Percentiles rank a stretch among this genome's conserved stretches.
phyloP scores from a whole-genome alignment of 768 basidiomycete species.

The Psilocybe azurescens region DNA sequence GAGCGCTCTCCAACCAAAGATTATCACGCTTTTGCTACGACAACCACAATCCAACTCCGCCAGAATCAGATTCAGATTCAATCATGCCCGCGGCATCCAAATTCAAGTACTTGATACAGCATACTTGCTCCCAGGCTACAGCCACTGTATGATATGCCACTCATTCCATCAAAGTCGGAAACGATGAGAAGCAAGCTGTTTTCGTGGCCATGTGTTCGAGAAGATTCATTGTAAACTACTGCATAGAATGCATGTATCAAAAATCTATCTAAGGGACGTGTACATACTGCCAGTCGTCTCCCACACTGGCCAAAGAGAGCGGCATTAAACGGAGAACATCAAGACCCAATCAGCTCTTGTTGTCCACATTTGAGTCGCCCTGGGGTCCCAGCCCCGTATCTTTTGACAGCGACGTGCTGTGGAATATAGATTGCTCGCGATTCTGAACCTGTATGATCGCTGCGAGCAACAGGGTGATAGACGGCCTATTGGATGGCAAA shows the following conservation, averaged over 20 bases:
- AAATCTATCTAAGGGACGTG: conserved; percentile 8
- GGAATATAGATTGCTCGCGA: background rate
- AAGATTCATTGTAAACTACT: background rate
- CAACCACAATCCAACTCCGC: background rate
- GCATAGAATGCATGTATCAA: background rate
- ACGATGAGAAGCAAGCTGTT: no score
- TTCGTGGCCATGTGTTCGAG: background rate
- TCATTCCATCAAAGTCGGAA: no score
- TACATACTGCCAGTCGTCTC: conserved; percentile 3
- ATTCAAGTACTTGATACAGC: background rate
- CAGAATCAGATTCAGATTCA: background rate
- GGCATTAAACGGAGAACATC: background rate
- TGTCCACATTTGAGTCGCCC: background rate
- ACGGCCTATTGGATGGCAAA: background rate
- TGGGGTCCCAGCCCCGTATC: background rate
- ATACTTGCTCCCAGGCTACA: background rate
- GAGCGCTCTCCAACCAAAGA: background rate
- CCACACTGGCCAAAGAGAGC: conserved; percentile 8
- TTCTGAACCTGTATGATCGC: background rate
- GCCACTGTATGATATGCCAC: background rate
- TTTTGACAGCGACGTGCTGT: background rate
- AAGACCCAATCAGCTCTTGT: background rate
- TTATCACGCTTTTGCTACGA: background rate
- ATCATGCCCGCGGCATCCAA: background rate
- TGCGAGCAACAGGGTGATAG: background rate